These are phyloP conservation scores for Ceratobasidium papillatum DNA, from an alignment of 1,284 basidiomycete species.

Conservation along the genomic window DNA sequence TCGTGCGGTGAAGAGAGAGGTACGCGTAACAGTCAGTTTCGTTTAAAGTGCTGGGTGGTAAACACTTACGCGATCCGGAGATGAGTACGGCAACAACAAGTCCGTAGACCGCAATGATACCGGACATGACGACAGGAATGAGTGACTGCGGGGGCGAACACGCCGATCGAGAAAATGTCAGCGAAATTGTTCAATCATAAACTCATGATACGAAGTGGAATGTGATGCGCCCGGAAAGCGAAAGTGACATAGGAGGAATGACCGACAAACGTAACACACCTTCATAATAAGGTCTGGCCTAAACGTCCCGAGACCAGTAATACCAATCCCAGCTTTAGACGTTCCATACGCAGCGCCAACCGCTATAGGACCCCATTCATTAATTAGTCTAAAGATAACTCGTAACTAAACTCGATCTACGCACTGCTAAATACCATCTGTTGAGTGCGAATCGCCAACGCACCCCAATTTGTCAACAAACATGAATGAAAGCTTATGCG, in stretches of 20 bases:
- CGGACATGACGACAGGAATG: conserved; percentile 91
- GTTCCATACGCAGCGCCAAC: conserved; percentile 97
- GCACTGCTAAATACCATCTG: conserved; percentile 90
- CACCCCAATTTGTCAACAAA: neutral
- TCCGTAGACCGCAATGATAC: conserved; percentile 78
- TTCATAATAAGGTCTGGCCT: conserved; percentile 98
- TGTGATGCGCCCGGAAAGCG: neutral
- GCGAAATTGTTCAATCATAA: neutral
- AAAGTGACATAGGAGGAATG: neutral
- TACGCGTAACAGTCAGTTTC: neutral
- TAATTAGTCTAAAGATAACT: neutral
- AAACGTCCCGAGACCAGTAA: conserved; percentile 94
- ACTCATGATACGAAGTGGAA: neutral
- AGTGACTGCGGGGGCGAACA: conserved; percentile 66
- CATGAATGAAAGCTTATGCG: neutral
- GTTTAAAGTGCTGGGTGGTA: conserved; percentile 46
- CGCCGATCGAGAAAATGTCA: neutral
- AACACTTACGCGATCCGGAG: conserved; percentile 53
- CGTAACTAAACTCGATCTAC: conserved; percentile 47
- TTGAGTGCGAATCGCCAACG: conserved; percentile 6
- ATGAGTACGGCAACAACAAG: conserved; percentile 70
- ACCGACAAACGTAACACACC: conserved; percentile 58
- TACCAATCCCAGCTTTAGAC: conserved; percentile 97
- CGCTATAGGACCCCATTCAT: conserved; percentile 53
- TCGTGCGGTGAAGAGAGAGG: neutral